Conservation (phyloP, 2,329 filamentous ascomycete genomes). For the Claviceps africana region DNA sequence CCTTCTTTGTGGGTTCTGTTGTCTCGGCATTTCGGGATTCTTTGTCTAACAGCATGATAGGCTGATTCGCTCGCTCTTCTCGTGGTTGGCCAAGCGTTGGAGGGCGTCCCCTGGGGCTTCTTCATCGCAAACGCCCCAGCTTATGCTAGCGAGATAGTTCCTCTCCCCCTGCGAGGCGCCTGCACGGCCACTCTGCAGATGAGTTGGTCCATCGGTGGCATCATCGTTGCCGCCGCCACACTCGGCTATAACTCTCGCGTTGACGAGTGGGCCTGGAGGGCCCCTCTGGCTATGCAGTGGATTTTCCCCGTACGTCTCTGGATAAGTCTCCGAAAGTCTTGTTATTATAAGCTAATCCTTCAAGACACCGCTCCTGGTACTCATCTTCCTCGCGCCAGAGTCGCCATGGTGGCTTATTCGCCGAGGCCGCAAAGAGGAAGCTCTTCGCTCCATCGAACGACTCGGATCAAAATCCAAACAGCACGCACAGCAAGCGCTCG, state of each 20-base stretch:
- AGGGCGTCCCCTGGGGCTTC: conserved; percentile 47
- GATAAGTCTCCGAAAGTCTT: neutral
- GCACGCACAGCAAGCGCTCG: conserved; percentile 25
- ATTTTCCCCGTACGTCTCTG: conserved; percentile 29
- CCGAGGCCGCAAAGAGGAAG: conserved; percentile 28
- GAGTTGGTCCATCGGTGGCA: conserved; percentile 48
- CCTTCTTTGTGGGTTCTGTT: conserved; percentile 33
- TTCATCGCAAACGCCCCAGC: conserved; percentile 50
- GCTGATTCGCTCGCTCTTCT: conserved; percentile 24
- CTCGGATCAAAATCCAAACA: conserved; percentile 17
- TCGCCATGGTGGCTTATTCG: conserved; percentile 42
- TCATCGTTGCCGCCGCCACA: conserved; percentile 42
- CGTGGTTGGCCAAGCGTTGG: conserved; percentile 39
- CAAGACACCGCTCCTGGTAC: conserved; percentile 35
- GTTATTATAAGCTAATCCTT: neutral
- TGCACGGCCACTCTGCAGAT: conserved; percentile 48
- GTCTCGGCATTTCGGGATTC: neutral
- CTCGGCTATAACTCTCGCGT: conserved; percentile 32
- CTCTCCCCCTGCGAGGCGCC: conserved; percentile 39
- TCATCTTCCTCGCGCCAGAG: conserved; percentile 35
- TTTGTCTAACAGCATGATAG: neutral
- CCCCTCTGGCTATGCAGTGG: conserved; percentile 44
- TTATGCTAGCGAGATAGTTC: conserved; percentile 46
- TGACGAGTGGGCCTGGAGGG: conserved; percentile 17
- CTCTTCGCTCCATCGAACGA: conserved; percentile 30